Percentiles rank a stretch among this genome's conserved stretches.
Conservation (phyloP, 108 stramenopile species). For the Cyclotella sp. region DNA sequence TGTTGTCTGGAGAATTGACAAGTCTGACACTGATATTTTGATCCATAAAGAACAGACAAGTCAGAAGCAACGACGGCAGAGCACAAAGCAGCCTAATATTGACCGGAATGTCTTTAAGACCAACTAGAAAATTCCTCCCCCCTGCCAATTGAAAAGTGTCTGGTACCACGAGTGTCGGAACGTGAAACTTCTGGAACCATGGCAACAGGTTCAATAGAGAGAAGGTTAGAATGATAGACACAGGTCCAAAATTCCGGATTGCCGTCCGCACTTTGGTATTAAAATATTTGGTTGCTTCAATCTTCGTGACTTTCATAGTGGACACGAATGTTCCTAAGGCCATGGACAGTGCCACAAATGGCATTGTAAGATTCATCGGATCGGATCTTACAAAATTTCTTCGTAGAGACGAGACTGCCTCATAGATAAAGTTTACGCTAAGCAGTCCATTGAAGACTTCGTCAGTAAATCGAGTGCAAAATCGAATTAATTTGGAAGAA, state of each 20-base stretch:
- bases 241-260: slow-evolving; percentile 95
- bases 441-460: slow-evolving; percentile 96
- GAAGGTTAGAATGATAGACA: slow-evolving; percentile 83
- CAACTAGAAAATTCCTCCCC: slow-evolving; percentile 77
- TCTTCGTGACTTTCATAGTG: slow-evolving; percentile 72
- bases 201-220: slow-evolving; percentile 74
- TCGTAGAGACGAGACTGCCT: slow-evolving; percentile 75
- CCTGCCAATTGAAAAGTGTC: slow-evolving; percentile 80
- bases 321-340: slow-evolving; percentile 71
- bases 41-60: slow-evolving; percentile 94
- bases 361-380: slow-evolving; percentile 86
- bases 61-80: slow-evolving; percentile 89
- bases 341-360: slow-evolving; percentile 80
- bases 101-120: slow-evolving; percentile 67
- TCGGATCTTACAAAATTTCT: slow-evolving; percentile 80
- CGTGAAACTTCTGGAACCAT: slow-evolving; percentile 67
- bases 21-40: slow-evolving; percentile 95
- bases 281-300: slow-evolving; percentile 78
- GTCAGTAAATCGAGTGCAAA: slow-evolving; percentile 96
- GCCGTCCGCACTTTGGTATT: slow-evolving; percentile 73
- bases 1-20: slow-evolving; percentile 91
- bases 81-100: slow-evolving; percentile 74
- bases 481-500: slow-evolving; percentile 87
- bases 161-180: slow-evolving; percentile 84
- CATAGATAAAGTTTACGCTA: slow-evolving; percentile 94